phyloP scores from a whole-genome alignment of 1,284 basidiomycete genomes.

The Exsudoporus floridanus region DNA sequence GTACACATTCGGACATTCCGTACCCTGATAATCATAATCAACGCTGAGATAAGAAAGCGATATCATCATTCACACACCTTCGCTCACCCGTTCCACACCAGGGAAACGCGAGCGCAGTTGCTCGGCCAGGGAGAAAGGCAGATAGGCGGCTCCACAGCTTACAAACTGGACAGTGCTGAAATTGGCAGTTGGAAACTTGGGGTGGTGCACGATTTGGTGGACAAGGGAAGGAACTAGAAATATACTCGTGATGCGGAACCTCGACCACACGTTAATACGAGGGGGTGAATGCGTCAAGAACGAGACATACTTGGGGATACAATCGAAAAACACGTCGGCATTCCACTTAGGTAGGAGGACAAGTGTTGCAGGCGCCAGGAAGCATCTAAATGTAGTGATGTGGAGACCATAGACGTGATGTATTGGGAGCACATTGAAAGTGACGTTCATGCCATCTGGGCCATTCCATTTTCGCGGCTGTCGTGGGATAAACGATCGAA shows the following conservation, averaged over 20 bases:
- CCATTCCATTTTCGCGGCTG: slow-evolving; percentile 43
- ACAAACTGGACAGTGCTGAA: slow-evolving; percentile 50
- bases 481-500: not conserved
- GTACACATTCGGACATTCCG: slow-evolving; percentile 73
- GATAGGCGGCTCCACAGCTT: slow-evolving; percentile 63
- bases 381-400: slow-evolving; percentile 48
- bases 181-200: slow-evolving; percentile 49
- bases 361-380: slow-evolving; percentile 45
- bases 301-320: slow-evolving; percentile 45
- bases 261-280: slow-evolving; percentile 23
- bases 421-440: slow-evolving; percentile 62
- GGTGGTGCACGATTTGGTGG: slow-evolving; percentile 62
- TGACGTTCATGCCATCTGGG: slow-evolving; percentile 45
- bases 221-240: slow-evolving; percentile 63
- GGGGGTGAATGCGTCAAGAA: not conserved
- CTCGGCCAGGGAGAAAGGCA: slow-evolving; percentile 53
- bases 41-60: not conserved
- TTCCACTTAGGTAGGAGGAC: slow-evolving; percentile 65
- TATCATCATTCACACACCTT: slow-evolving; percentile 44
- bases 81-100: slow-evolving; percentile 37
- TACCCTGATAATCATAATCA: slow-evolving; percentile 48
- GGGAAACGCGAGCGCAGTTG: slow-evolving; percentile 44
- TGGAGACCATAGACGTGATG: slow-evolving; percentile 70
- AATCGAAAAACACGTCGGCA: slow-evolving; percentile 41
- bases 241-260: slow-evolving; percentile 52